Evolutionary conservation across 768 basidiomycete genomes (phyloP), one percentile per base, ranked within the genome.

Genomic region (Lactarius sanguifluus): DNA sequence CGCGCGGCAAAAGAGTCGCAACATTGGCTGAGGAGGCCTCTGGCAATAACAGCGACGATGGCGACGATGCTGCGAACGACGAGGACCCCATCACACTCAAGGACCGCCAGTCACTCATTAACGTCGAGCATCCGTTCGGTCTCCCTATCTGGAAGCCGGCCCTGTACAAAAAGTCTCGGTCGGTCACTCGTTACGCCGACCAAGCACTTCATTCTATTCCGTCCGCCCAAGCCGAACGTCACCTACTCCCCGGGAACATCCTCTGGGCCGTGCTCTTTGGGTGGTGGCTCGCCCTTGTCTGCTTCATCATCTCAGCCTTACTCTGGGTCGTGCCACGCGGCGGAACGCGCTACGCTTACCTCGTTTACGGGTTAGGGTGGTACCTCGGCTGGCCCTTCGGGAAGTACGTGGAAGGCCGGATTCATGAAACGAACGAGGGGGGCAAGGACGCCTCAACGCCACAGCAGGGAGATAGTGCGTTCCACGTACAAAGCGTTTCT

Each of bases 91-190:
- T 96, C 69, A 98, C 96, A 0, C 79, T 99, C 71, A 93, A 90
- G 77, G 95, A 98, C 71, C 86, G 97, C 36, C 97, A 99, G 76
- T 97, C 96, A 52, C 90, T 97, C 72, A 97, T 98, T 75, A 99
- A 99, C 78, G 96, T 97, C 74, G 93, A 96, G 74, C 97, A 99
- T 76, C 97, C 97, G 16, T 99, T 99, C 76, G 97, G 97, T 81
- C 82, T 99, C 66, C 96, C 94, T 45, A 98, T 99, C 75, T 99
- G 97, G 97, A 99, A 99, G 77, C 97, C 97, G 25, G 97, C 97
- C 0, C 77, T 99, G 65, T 99, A 99, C 86, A 95, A 96, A 78
- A 99, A 99, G 76, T 91, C 92, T 38, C 89, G 97, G 38, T 93
- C 96, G 2, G 92, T 99, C 72, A 98, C 96, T 58, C 92, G 96